A percentile compares a stretch with the other conserved stretches of the same genome.
Conservation (phyloP, 2,329 filamentous ascomycete species). For the Aspergillus tubingensis region DNA sequence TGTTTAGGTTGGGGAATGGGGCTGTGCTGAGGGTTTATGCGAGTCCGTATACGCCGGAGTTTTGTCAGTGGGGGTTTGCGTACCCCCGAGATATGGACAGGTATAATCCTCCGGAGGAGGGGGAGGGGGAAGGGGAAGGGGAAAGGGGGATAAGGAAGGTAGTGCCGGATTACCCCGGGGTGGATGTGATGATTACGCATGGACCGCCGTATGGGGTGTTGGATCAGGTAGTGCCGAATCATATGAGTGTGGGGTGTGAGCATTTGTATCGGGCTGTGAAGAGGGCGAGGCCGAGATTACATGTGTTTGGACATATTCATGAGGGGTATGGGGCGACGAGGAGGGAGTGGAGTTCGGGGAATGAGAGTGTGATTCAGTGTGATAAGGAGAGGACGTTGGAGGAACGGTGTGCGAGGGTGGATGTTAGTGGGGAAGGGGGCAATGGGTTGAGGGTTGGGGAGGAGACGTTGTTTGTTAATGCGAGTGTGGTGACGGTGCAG, state of each 20-base stretch:
- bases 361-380: constrained; percentile 20
- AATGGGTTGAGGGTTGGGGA: constrained; percentile 45
- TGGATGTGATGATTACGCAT: constrained; percentile 64
- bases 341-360: constrained; percentile 24
- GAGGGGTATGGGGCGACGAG: constrained; percentile 54
- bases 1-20: constrained; percentile 50
- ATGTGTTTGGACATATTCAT: constrained; percentile 66
- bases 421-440: constrained; percentile 34
- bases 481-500: constrained; percentile 55
- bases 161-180: constrained; percentile 45
- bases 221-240: constrained; percentile 43
- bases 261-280: constrained; percentile 55
- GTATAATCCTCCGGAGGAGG: constrained; percentile 46
- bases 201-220: constrained; percentile 57
- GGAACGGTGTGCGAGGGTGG: constrained; percentile 35
- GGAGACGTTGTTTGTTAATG: constrained; percentile 61
- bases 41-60: constrained; percentile 56
- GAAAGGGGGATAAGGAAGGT: constrained; percentile 24
- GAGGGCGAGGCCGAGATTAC: constrained; percentile 55
- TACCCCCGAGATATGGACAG: constrained; percentile 55
- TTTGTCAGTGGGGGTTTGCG: constrained; percentile 58
- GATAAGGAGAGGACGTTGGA: constrained; percentile 34
- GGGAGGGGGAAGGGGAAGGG: not conserved
- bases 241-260: constrained; percentile 55
- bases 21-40: constrained; percentile 56